Evolutionary conservation across 768 basidiomycete species (phyloP).

Genomic region (Phylloporus rhodoxanthus): DNA sequence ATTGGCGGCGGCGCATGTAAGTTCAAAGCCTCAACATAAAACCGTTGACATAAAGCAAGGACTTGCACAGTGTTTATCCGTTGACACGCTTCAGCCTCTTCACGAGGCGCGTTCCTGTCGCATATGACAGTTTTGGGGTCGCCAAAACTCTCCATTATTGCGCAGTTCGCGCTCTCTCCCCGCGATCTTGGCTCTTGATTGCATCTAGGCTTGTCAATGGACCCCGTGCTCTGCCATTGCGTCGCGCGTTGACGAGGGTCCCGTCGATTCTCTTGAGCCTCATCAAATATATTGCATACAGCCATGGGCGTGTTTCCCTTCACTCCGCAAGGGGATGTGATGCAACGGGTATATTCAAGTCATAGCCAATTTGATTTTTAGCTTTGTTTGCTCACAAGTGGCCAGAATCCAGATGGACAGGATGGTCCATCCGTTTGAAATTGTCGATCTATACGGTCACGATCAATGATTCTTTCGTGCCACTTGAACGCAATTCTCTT

Average conservation of each 20-base stretch:
- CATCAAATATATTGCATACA: slow-evolving; percentile 5
- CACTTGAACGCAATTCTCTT: background rate
- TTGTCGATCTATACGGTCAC: slow-evolving; percentile 12
- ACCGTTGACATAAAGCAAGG: slow-evolving; percentile 26
- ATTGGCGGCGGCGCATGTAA: background rate
- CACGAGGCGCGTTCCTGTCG: slow-evolving; percentile 18
- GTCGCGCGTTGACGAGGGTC: slow-evolving; percentile 16
- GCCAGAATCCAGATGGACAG: background rate
- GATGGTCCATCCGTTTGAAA: slow-evolving; percentile 11
- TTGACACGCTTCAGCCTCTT: slow-evolving; percentile 11
- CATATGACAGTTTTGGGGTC: slow-evolving; percentile 32
- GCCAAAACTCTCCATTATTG: slow-evolving; percentile 7
- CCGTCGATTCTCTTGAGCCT: slow-evolving; percentile 8
- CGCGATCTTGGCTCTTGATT: background rate
- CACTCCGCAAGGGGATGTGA: slow-evolving; percentile 11
- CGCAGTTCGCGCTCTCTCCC: background rate
- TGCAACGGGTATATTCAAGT: slow-evolving; percentile 3
- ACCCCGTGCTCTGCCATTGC: background rate
- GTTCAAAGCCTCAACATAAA: slow-evolving; percentile 4
- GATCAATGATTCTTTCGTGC: background rate
- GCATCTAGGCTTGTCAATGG: slow-evolving; percentile 5
- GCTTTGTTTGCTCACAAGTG: background rate
- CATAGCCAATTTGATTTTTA: slow-evolving; percentile 3
- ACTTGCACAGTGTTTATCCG: slow-evolving; percentile 7
- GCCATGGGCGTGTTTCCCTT: slow-evolving; percentile 16